Percentiles rank a stretch among this genome's conserved stretches.
Evolutionary conservation across 139 green algal genomes (phyloP).

Genomic region (Nannochloris sp.): DNA sequence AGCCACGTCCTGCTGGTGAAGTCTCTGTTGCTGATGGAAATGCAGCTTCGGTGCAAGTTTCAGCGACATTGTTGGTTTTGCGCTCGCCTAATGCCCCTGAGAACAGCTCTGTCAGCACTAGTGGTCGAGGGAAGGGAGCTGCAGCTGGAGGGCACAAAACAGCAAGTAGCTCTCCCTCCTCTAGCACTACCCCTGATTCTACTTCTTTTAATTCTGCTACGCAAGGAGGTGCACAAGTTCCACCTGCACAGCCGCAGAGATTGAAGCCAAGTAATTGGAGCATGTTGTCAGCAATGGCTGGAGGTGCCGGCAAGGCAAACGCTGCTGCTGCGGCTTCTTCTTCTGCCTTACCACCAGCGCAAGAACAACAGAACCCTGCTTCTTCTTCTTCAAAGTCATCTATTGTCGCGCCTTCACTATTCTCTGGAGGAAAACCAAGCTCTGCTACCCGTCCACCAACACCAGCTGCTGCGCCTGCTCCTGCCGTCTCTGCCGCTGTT

Average conservation of each 20-base stretch:
- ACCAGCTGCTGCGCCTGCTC: too few relatives aligned
- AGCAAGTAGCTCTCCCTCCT: too few relatives aligned
- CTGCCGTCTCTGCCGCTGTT: too few relatives aligned
- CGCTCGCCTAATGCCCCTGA: not conserved
- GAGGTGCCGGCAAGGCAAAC: conserved; percentile 24
- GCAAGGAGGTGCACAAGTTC: too few relatives aligned
- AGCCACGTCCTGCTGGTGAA: conserved; percentile 2
- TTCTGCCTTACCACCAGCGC: not conserved
- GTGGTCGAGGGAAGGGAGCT: too few relatives aligned
- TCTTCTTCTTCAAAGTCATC: not conserved
- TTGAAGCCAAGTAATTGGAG: conserved; percentile 35
- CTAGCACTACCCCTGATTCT: too few relatives aligned
- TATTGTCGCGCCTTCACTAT: not conserved
- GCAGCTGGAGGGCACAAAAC: too few relatives aligned
- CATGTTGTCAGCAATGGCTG: conserved; percentile 58
- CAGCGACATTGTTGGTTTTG: conserved; percentile 43
- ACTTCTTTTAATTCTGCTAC: too few relatives aligned
- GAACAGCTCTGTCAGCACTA: not conserved
- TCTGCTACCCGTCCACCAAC: not conserved
- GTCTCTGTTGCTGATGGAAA: not conserved
- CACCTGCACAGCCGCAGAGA: too few relatives aligned
- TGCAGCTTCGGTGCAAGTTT: conserved; percentile 16
- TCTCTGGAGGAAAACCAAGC: not conserved
- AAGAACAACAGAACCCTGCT: not conserved
- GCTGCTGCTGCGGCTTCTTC: not conserved